phyloP scores from a whole-genome alignment of 108 stramenopile genomes.

The Cyclotella sp. region DNA sequence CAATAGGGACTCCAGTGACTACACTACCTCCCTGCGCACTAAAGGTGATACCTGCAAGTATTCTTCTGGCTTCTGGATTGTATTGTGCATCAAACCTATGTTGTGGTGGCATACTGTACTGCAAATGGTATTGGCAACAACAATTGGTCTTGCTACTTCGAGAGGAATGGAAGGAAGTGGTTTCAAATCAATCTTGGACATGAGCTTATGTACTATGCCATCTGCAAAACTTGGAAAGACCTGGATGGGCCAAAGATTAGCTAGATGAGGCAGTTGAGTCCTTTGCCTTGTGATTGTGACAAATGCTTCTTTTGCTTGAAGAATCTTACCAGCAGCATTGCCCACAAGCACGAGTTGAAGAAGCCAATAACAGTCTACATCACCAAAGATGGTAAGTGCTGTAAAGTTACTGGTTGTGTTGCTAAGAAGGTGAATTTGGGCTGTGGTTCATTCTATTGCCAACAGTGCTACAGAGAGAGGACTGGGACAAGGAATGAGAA shows the following conservation, averaged over 20 bases:
- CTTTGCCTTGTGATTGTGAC: no score
- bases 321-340: no score
- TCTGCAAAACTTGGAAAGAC: neutral
- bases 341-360: neutral
- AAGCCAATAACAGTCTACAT: neutral
- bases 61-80: no score
- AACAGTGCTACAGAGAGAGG: neutral
- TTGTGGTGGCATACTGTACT: no score
- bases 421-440: neutral
- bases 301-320: no score
- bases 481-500: neutral
- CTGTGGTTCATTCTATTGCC: neutral
- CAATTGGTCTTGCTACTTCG: no score
- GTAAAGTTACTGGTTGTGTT: neutral
- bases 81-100: no score
- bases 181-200: slow-evolving; percentile 4
- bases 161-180: no score
- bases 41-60: slow-evolving; percentile 17
- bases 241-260: neutral
- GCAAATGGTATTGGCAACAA: no score
- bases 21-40: slow-evolving; percentile 13
- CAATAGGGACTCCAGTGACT: slow-evolving; percentile 10
- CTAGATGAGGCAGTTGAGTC: no score
- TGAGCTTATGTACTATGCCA: slow-evolving; percentile 10
- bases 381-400: neutral